Evolutionary conservation across 1,284 basidiomycete genomes (phyloP).

Genomic region (Cutaneotrichosporon cavernicola): DNA sequence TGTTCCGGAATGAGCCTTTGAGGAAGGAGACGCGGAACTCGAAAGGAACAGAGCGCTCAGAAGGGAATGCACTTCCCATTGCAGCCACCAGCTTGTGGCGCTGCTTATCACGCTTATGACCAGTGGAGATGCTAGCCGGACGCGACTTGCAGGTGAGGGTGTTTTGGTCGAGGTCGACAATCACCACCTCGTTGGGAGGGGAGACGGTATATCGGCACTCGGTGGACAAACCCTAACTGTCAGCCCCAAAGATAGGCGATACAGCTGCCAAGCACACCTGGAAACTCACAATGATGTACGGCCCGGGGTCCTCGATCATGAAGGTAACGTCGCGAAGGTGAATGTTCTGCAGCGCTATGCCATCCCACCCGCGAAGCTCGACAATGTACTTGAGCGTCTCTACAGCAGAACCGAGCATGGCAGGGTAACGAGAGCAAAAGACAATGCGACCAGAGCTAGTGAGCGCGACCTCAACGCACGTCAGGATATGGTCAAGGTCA

Average conservation of each 20-base stretch:
- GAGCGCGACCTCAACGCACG: conserved; percentile 86
- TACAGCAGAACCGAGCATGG: conserved; percentile 80
- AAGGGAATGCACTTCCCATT: conserved; percentile 25
- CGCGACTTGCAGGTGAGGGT: conserved; percentile 70
- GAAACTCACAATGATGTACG: conserved; percentile 72
- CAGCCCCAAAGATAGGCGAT: conserved; percentile 3
- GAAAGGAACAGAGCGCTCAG: conserved; percentile 44
- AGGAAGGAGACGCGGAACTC: conserved; percentile 97
- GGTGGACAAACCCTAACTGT: conserved; percentile 67
- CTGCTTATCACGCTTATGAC: conserved; percentile 79
- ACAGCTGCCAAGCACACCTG: no score
- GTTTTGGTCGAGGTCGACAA: conserved; percentile 76
- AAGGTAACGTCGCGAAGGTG: conserved; percentile 62
- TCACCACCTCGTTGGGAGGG: conserved; percentile 75
- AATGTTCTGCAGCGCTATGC: conserved; percentile 77
- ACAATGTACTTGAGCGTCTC: conserved; percentile 87
- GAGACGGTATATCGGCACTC: conserved; percentile 77
- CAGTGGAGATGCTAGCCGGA: conserved; percentile 72
- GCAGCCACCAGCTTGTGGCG: conserved; percentile 71
- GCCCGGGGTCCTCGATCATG: conserved; percentile 60
- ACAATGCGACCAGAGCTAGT: conserved; percentile 88
- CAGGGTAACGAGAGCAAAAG: conserved; percentile 85
- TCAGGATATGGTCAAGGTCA: conserved; percentile 90
- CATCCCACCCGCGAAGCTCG: conserved; percentile 90
- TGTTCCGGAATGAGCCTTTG: conserved; percentile 62